These are phyloP conservation scores for Nicotiana benthamiana DNA, from an alignment of 257 asterid species.

Conservation along the genomic window DNA sequence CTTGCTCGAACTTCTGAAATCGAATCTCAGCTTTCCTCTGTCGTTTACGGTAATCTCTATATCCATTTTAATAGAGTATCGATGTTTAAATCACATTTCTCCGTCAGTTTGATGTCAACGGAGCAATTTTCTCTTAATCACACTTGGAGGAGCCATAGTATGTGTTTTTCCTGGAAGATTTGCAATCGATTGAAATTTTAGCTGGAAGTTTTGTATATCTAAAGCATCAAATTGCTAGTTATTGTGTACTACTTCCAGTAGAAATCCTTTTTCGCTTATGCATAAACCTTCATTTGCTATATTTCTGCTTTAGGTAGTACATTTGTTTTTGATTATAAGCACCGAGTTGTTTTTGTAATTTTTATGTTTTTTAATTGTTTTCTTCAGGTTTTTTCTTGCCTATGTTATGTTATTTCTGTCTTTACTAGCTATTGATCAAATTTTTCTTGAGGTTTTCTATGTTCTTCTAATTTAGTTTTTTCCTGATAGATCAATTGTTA, in stretches of 20 bases:
- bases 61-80: background rate
- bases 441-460: background rate
- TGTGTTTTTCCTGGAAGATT: background rate
- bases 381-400: background rate
- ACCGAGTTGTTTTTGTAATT: background rate
- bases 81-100: background rate
- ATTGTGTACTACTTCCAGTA: background rate
- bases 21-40: constrained; percentile 65
- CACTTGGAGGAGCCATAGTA: background rate
- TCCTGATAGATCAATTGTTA: background rate
- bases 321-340: background rate
- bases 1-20: constrained; percentile 27
- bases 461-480: background rate
- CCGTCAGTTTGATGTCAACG: background rate
- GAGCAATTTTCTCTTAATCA: background rate
- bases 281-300: background rate
- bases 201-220: background rate
- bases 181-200: background rate
- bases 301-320: background rate
- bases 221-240: background rate
- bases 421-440: background rate
- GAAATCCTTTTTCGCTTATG: background rate
- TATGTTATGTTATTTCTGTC: background rate
- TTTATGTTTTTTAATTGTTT: background rate
- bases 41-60: constrained; percentile 45